These are phyloP conservation scores for Colletotrichum noveboracense DNA, from an alignment of 2,329 filamentous ascomycete species.

Conservation along the genomic window DNA sequence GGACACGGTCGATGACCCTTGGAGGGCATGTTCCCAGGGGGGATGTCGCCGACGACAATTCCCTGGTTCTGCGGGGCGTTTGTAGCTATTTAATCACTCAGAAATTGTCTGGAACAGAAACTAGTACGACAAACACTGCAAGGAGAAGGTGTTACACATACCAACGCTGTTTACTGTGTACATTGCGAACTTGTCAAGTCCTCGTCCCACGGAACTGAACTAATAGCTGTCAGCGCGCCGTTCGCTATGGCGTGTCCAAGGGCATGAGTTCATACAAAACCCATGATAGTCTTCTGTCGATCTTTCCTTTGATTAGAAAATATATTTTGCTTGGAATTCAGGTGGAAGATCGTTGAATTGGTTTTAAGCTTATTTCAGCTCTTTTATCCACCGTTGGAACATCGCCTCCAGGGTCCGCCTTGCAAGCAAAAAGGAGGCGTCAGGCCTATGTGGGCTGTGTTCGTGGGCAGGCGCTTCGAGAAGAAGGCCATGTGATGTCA, in stretches of 20 bases:
- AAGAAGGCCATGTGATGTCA: not conserved
- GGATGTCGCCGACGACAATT: not conserved
- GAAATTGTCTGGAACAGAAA: not conserved
- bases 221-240: not conserved
- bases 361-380: not conserved
- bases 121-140: rapidly evolving
- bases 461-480: not conserved
- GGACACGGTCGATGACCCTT: not conserved
- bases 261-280: not conserved
- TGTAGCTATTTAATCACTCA: not conserved
- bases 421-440: not conserved
- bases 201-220: not conserved
- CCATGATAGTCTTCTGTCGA: not conserved
- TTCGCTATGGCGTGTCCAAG: rapidly evolving
- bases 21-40: not conserved
- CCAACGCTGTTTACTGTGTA: not conserved
- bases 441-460: rapidly evolving
- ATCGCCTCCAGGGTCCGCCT: not conserved
- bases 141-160: not conserved
- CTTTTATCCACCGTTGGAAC: not conserved
- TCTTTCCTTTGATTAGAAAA: not conserved
- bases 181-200: not conserved
- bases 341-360: not conserved
- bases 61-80: not conserved
- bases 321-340: not conserved